A percentile compares a stretch with the other conserved stretches of the same genome.
Evolutionary conservation across 1,284 basidiomycete species (phyloP).

Genomic region (Ganoderma sinense): DNA sequence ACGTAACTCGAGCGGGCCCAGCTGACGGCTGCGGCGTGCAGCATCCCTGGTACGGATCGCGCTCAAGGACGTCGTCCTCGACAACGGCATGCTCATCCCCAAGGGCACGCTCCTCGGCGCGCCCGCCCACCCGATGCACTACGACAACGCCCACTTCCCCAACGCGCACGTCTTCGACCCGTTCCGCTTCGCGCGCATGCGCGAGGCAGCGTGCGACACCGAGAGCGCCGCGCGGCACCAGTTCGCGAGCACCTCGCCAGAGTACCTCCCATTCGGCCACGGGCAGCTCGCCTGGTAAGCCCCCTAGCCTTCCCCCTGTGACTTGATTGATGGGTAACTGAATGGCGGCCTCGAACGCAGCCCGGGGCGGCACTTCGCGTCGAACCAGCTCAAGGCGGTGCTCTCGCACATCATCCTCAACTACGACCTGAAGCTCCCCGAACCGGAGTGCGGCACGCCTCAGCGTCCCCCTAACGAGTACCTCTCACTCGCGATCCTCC

Average conservation of each 20-base stretch:
- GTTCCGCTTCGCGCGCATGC: conserved; percentile 40
- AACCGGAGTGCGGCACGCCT: not conserved
- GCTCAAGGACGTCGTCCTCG: conserved; percentile 45
- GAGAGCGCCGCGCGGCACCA: conserved; percentile 27
- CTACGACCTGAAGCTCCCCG: conserved; percentile 27
- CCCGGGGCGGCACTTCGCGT: conserved; percentile 30
- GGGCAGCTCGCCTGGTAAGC: conserved; percentile 41
- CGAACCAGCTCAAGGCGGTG: conserved; percentile 28
- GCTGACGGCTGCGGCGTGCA: conserved; percentile 25
- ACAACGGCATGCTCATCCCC: conserved; percentile 36
- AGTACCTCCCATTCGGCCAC: conserved; percentile 41
- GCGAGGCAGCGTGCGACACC: conserved; percentile 21
- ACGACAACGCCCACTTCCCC: conserved; percentile 43
- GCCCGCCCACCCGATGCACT: conserved; percentile 48
- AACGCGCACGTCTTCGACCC: conserved; percentile 40
- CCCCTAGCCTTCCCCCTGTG: not conserved
- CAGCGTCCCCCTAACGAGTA: conserved; percentile 1
- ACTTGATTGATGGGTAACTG: not conserved
- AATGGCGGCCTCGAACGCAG: conserved; percentile 2
- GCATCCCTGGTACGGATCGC: conserved; percentile 28
- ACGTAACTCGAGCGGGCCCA: not conserved
- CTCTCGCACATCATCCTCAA: conserved; percentile 25
- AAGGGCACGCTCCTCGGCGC: conserved; percentile 47
- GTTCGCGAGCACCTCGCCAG: conserved; percentile 33
- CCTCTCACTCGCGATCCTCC: not conserved